Evolutionary conservation across 805 yeast species (phyloP), one percentile per base, ranked within the genome.

Genomic region (Pachysolen tannophilus): DNA sequence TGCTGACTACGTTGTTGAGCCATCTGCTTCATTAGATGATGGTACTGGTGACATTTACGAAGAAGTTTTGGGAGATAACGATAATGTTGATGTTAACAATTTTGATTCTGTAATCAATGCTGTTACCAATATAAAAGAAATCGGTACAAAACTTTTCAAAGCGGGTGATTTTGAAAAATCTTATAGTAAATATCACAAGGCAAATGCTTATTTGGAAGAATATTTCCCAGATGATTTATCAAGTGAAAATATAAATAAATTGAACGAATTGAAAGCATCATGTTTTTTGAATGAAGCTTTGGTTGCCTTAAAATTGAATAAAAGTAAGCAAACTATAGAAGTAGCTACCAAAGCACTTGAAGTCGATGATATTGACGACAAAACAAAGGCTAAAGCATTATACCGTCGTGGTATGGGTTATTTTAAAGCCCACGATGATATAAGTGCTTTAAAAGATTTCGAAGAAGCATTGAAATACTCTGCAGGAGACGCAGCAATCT

Each of bases 31-130:
- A 3, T 54, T 65, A 13, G 80, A 74, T 38, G 96, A 86, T 51
- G 88, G 84, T 15, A 81, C 84, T 16, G 96, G 95, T 31, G 97
- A 88, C 56, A 60, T 67, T 24, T 86, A 77, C 55, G 95, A 84
- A 47, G 88, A 78, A 30, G 65, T 67, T 17, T 65, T 88, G 36
- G 81, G 72, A 21, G 95, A 83, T 52, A 92, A 88, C 55, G 74
- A 74, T 38, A 64, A 62, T 32, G 70, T 84, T 33, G 79, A 82
- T 49, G 44, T 68, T 19, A 64, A 67, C 14, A 59, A 72, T 20
- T 77, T 84, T n/a, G 75, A 71, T 29, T 62, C 78, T 8, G 94
- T 85, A 4, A 64, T 82, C 43, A 63, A 63, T 23, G 92, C 86
- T 2, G 75, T 80, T 24, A 65, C 63, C 27, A 58, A 64, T 20